A percentile compares a stretch with the other conserved stretches of the same genome.
Evolutionary conservation across 2,329 filamentous ascomycete genomes (phyloP).

Genomic region (Bipolaris zeicola): DNA sequence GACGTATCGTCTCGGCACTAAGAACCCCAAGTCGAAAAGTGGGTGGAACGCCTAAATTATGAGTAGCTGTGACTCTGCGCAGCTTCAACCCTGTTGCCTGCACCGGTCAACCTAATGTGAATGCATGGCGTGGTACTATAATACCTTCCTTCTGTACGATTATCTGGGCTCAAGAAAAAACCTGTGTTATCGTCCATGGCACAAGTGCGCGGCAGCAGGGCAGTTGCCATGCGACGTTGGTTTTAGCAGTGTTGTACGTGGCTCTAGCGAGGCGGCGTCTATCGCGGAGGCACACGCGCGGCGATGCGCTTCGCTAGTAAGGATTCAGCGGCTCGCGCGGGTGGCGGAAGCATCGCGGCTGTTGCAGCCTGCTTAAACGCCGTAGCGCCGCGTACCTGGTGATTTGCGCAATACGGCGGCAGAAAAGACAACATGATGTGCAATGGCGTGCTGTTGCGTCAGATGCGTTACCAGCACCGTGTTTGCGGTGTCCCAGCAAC

Average conservation of each 20-base stretch:
- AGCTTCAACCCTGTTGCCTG: neutral
- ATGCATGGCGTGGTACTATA: neutral
- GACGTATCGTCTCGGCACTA: slow-evolving; percentile 3
- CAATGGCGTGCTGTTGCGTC: slow-evolving; percentile 7
- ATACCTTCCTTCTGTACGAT: neutral
- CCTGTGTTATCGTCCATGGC: neutral
- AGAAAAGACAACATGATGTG: slow-evolving; percentile 4
- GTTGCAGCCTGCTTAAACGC: slow-evolving; percentile 10
- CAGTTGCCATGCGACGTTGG: slow-evolving; percentile 17
- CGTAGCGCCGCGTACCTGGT: slow-evolving; percentile 13
- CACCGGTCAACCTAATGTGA: neutral
- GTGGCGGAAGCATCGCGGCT: slow-evolving; percentile 19
- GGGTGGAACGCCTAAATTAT: slow-evolving; percentile 2
- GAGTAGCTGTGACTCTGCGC: neutral
- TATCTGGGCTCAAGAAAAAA: neutral
- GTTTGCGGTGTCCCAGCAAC: slow-evolving; percentile 20
- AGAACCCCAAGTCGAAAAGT: neutral
- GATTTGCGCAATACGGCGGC: slow-evolving; percentile 8
- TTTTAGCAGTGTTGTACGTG: slow-evolving; percentile 24
- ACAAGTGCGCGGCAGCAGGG: neutral
- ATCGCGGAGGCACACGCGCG: slow-evolving; percentile 14
- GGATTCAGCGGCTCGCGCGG: slow-evolving; percentile 17
- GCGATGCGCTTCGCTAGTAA: slow-evolving; percentile 14
- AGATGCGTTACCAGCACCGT: slow-evolving; percentile 15
- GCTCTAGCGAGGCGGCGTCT: slow-evolving; percentile 24